A percentile compares a stretch with the other conserved stretches of the same genome.
Evolutionary conservation across 495 filamentous ascomycete species (phyloP).

Genomic region (Pseudotulostoma volvatum): DNA sequence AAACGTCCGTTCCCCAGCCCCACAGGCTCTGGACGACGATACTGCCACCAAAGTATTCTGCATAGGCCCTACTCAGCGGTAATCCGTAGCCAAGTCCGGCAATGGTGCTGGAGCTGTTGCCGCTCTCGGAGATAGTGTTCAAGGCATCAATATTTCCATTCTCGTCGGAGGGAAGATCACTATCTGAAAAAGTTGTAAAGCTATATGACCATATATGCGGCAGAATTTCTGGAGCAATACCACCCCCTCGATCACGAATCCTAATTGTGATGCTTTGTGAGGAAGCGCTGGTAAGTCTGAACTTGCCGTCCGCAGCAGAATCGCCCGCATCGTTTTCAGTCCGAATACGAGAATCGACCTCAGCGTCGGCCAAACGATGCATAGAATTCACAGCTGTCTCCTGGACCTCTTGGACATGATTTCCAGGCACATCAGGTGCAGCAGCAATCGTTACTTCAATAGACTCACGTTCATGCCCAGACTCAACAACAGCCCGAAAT

Average conservation of each 20-base stretch:
- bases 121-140: conserved; percentile 51
- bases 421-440: conserved; percentile 42
- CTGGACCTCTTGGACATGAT: conserved; percentile 5
- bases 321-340: conserved; percentile 11
- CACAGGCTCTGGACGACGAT: conserved; percentile 85
- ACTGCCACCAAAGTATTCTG: conserved; percentile 96
- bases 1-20: conserved; percentile 86
- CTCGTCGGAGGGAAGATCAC: conserved; percentile 22
- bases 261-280: conserved; percentile 85
- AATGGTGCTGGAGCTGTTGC: conserved; percentile 56
- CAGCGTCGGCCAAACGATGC: conserved; percentile 12
- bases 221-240: conserved; percentile 66
- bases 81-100: conserved; percentile 88
- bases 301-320: conserved; percentile 18
- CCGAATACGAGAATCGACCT: conserved; percentile 16
- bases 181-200: conserved; percentile 83
- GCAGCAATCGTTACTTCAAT: conserved; percentile 87
- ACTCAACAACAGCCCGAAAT: conserved; percentile 83
- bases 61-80: conserved; percentile 83
- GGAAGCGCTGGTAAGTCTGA: conserved; percentile 29
- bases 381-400: neutral
- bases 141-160: conserved; percentile 46
- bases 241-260: conserved; percentile 87
- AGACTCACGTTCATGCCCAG: conserved; percentile 56
- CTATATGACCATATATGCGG: conserved; percentile 89